Percentiles rank a stretch among this genome's conserved stretches.
These are phyloP conservation scores for Grifola frondosa DNA, from an alignment of 1,284 basidiomycete species.

Conservation along the genomic window DNA sequence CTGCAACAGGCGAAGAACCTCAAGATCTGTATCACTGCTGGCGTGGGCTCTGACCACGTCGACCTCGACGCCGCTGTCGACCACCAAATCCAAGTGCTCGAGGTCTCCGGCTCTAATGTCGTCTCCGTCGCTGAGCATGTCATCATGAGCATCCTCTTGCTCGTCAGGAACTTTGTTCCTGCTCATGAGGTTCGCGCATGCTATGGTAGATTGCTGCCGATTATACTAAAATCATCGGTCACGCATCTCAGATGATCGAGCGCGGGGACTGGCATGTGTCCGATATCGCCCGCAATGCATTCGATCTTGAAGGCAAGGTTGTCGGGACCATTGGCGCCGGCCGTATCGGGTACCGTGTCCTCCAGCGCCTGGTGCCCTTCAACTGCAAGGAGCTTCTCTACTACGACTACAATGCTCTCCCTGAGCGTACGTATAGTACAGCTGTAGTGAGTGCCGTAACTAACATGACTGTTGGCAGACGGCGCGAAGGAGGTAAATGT, in stretches of 20 bases:
- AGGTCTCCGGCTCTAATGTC: slow-evolving; percentile 59
- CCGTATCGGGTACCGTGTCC: slow-evolving; percentile 87
- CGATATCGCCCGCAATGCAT: slow-evolving; percentile 77
- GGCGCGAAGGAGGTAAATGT: slow-evolving; percentile 73
- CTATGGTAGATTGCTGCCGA: slow-evolving; percentile 13
- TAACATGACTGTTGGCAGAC: slow-evolving; percentile 35
- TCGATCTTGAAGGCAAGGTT: slow-evolving; percentile 89
- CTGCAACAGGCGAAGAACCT: slow-evolving; percentile 76
- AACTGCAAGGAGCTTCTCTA: slow-evolving; percentile 91
- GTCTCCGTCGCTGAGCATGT: slow-evolving; percentile 94
- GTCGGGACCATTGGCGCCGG: slow-evolving; percentile 88
- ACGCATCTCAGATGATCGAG: slow-evolving; percentile 66
- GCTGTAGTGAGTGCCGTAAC: background rate
- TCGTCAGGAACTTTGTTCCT: slow-evolving; percentile 86
- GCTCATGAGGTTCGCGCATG: slow-evolving; percentile 57
- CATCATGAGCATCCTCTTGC: slow-evolving; percentile 78
- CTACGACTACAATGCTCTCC: slow-evolving; percentile 88
- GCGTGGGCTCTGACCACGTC: slow-evolving; percentile 93
- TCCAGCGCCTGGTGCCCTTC: slow-evolving; percentile 87
- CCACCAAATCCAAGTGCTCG: slow-evolving; percentile 67
- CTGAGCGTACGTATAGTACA: slow-evolving; percentile 47
- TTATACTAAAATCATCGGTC: background rate
- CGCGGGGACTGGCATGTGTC: slow-evolving; percentile 86
- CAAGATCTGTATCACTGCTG: slow-evolving; percentile 91
- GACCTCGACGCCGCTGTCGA: slow-evolving; percentile 89